A percentile compares a stretch with the other conserved stretches of the same genome.
phyloP scores from a whole-genome alignment of 352 stramenopile species.

The Phytophthora citricola region DNA sequence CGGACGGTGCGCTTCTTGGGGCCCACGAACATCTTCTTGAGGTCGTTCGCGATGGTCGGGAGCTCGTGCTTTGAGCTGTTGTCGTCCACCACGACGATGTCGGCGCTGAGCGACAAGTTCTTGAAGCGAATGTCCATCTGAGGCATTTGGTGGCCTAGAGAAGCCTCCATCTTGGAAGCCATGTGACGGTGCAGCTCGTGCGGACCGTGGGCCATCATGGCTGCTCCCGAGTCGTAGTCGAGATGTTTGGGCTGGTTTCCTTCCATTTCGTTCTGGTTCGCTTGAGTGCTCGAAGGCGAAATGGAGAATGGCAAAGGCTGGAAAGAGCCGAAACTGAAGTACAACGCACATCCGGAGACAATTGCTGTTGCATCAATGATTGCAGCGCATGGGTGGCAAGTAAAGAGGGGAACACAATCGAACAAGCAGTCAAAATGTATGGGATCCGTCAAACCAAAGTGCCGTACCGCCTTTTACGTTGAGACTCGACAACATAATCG shows the following conservation, averaged over 20 bases:
- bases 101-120: slow-evolving; percentile 47
- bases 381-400: not conserved
- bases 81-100: slow-evolving; percentile 40
- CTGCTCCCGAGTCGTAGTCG: slow-evolving; percentile 27
- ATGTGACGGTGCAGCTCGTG: slow-evolving; percentile 43
- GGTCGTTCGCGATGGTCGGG: slow-evolving; percentile 35
- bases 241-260: slow-evolving; percentile 16
- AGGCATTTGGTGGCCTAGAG: slow-evolving; percentile 40
- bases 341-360: slow-evolving; percentile 6
- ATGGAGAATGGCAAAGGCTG: slow-evolving; percentile 10
- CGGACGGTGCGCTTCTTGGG: slow-evolving; percentile 36
- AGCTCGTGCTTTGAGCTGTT: slow-evolving; percentile 31
- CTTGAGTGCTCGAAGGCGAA: slow-evolving; percentile 10
- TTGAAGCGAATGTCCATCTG: slow-evolving; percentile 58
- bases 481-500: not conserved
- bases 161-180: slow-evolving; percentile 30
- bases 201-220: slow-evolving; percentile 42
- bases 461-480: slow-evolving; percentile 1
- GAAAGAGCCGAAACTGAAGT: slow-evolving; percentile 8
- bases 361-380: slow-evolving; percentile 4
- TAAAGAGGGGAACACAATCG: not conserved
- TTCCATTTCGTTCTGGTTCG: slow-evolving; percentile 4
- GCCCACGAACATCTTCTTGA: slow-evolving; percentile 37
- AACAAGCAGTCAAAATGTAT: not conserved
- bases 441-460: not conserved